These are phyloP conservation scores for Olyra latifolia DNA, from an alignment of 176 grass and related monocot species.

Conservation along the genomic window DNA sequence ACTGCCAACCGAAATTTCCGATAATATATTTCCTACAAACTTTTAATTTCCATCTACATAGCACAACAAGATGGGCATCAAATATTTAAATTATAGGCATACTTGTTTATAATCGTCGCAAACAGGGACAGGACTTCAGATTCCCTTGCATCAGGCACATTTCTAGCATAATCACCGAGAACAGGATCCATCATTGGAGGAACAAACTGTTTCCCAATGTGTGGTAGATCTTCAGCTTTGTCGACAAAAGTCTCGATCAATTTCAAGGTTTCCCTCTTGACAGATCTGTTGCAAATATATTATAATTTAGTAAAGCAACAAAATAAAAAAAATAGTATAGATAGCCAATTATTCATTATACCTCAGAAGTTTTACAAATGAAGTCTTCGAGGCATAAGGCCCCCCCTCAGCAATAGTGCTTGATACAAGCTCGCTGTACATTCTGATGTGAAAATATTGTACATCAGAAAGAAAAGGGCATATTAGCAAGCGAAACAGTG, in stretches of 20 bases:
- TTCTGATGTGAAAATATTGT: conserved; percentile 55
- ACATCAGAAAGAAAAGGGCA: background rate
- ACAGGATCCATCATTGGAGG: conserved; percentile 99
- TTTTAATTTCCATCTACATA: background rate
- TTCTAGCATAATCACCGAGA: conserved; percentile 94
- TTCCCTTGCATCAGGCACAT: conserved; percentile 98
- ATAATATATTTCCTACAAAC: no score
- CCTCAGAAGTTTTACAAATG: conserved; percentile 97
- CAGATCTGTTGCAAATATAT: conserved; percentile 64
- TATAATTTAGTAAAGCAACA: conserved; percentile 25
- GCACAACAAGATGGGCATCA: background rate
- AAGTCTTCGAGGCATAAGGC: conserved; percentile 93
- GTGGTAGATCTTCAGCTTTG: conserved; percentile 97
- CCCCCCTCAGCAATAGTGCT: conserved; percentile 96
- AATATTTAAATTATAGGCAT: conserved; percentile 5
- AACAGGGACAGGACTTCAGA: conserved; percentile 97
- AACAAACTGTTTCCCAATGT: conserved; percentile 96
- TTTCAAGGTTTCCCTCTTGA: conserved; percentile 97
- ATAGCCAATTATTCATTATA: conserved; percentile 28
- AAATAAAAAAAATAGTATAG: background rate
- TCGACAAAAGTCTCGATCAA: conserved; percentile 99
- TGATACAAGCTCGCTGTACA: conserved; percentile 99
- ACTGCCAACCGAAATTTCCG: background rate
- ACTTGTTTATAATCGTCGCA: conserved; percentile 99
- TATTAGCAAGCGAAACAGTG: background rate